Percentiles rank a stretch among this genome's conserved stretches.
Conservation (phyloP, 192 early-diverging fungal species). For the Backusella parvicylindrica region DNA sequence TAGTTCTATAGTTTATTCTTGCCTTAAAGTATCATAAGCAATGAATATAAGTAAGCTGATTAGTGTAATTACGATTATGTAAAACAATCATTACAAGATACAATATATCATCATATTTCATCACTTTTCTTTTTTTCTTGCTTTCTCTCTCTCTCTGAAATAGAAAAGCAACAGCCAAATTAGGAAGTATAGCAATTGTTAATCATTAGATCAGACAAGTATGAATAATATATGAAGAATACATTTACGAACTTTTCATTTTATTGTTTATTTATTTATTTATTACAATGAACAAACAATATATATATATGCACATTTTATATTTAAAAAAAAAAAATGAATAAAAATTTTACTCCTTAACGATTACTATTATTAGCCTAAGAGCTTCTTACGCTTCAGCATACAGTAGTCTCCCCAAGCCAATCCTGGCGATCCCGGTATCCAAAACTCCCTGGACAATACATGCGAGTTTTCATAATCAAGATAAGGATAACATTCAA, state of each 20-base stretch:
- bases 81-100: too few relatives aligned
- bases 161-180: not conserved
- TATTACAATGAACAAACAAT: not conserved
- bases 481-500: slow-evolving; percentile 62
- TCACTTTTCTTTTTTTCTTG: not conserved
- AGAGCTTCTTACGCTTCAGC: slow-evolving; percentile 24
- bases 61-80: too few relatives aligned
- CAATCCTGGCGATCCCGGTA: slow-evolving; percentile 42
- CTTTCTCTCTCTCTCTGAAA: too few relatives aligned
- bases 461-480: slow-evolving; percentile 48
- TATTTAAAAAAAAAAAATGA: not conserved
- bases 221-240: not conserved
- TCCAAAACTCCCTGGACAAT: slow-evolving; percentile 51
- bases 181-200: not conserved
- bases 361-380: not conserved
- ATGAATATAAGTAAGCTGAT: too few relatives aligned
- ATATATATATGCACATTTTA: not conserved
- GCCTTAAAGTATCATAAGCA: too few relatives aligned
- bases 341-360: not conserved
- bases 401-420: slow-evolving; percentile 63
- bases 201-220: not conserved
- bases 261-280: not conserved
- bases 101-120: not conserved
- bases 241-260: not conserved
- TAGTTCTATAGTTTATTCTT: too few relatives aligned